These are phyloP conservation scores for Aspergillus tubingensis DNA, from an alignment of 2,329 filamentous ascomycete species.

Conservation along the genomic window DNA sequence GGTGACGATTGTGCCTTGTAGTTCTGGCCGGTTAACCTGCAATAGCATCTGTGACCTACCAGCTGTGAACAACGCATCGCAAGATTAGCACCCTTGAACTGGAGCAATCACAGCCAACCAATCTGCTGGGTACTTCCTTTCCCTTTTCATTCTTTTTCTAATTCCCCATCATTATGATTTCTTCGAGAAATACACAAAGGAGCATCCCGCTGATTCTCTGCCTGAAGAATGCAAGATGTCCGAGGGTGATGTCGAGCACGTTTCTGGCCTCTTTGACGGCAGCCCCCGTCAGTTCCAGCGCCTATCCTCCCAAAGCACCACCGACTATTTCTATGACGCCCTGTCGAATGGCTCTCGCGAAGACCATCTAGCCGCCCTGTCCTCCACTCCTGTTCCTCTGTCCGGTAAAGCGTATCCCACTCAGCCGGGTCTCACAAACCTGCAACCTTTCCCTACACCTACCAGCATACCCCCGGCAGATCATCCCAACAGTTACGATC, in stretches of 20 bases:
- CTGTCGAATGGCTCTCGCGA: constrained; percentile 27
- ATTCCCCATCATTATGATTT: background rate
- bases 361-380: constrained; percentile 30
- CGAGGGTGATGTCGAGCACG: constrained; percentile 45
- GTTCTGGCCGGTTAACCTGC: constrained; percentile 38
- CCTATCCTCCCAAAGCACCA: constrained; percentile 32
- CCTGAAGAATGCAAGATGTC: constrained; percentile 46
- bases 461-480: constrained; percentile 21
- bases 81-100: constrained; percentile 31
- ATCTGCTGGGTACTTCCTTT: constrained; percentile 15
- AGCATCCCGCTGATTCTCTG: constrained; percentile 26
- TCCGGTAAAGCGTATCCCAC: constrained; percentile 25
- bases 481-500: constrained; percentile 26
- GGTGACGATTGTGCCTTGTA: constrained; percentile 41
- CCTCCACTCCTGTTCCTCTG: constrained; percentile 18
- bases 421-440: constrained; percentile 24
- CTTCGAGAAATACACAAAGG: background rate
- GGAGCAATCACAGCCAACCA: constrained; percentile 34
- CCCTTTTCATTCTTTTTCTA: background rate
- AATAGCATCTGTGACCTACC: constrained; percentile 38
- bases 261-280: constrained; percentile 38
- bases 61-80: constrained; percentile 43
- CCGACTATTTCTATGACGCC: constrained; percentile 27
- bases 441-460: constrained; percentile 22
- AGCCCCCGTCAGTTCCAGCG: constrained; percentile 32